Evolutionary conservation across 2,329 filamentous ascomycete genomes (phyloP), one percentile per base, ranked within the genome.

Genomic region (Saccharata proteae): DNA sequence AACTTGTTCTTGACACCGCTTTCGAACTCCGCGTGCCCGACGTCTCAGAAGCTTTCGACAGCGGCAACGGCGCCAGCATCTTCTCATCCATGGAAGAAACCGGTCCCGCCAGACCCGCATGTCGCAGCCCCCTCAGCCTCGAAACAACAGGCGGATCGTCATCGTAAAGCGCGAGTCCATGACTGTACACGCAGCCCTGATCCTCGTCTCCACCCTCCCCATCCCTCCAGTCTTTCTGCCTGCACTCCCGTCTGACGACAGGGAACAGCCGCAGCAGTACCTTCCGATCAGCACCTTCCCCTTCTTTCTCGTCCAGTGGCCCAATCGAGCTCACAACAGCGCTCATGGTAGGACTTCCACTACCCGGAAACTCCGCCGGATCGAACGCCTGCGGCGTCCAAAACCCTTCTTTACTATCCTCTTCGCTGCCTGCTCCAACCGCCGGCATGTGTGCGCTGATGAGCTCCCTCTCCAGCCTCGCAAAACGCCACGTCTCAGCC

Each of bases 401-500:
- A 22, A 44, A 52, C 12, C 50, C 46, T 26, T 52, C 52, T 15
- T 48, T 44, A 16, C 55, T 48, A 16, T 49, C 46, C 29, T 49
- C 44, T 13, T 51, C 49, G 7, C 50, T 41, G 4, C 52, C 29
- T 15, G 23, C 28, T n/a, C 33, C 33, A 6, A 19, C 22, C 15
- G 49, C 43, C 22, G 65, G 65, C 52, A 71, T 64, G 2, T 52
- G 57, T 3, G 68, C 68, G 8, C 59, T 53, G 29, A 73, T 66
- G 40, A 69, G 59, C 42, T 71, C 67, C 12, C 67, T 59, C 44
- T 72, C 69, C 18, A 73, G 61, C 7, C 69, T 61, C 4, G 67
- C 69, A 43, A 68, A 66, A 13, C 69, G 56, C 69, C 69, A 73
- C 6, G 67, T 71, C 46, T 72, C 66, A 2, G 68, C 67, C 2